phyloP scores from a whole-genome alignment of 805 yeast genomes.

The Wickerhamomyces kurtzmanii region DNA sequence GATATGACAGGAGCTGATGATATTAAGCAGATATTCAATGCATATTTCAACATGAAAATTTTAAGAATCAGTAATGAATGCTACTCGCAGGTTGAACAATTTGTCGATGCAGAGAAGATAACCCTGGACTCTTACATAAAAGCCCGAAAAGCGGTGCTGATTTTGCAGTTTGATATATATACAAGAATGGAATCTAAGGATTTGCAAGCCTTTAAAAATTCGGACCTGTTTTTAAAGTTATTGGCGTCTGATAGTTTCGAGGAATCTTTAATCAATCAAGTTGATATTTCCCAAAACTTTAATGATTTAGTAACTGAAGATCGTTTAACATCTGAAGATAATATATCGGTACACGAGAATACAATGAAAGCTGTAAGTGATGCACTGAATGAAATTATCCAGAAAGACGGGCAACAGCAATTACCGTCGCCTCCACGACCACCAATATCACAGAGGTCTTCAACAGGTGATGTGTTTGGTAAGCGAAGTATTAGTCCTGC shows the following conservation, averaged over 20 bases:
- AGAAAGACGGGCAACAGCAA: too few relatives aligned
- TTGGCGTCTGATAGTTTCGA: conserved; percentile 33
- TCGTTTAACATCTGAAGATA: neutral
- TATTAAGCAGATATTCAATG: conserved; percentile 35
- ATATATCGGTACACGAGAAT: too few relatives aligned
- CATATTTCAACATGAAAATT: conserved; percentile 25
- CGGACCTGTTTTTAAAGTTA: conserved; percentile 44
- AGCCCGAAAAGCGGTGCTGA: conserved; percentile 53
- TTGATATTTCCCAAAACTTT: conserved; percentile 13
- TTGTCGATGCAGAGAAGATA: conserved; percentile 16
- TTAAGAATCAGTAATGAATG: conserved; percentile 18
- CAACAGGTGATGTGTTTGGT: conserved; percentile 7
- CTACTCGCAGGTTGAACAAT: conserved; percentile 25
- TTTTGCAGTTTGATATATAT: conserved; percentile 45
- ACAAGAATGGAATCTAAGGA: conserved; percentile 40
- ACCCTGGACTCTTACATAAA: conserved; percentile 25
- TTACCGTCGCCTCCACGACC: neutral
- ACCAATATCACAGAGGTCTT: neutral
- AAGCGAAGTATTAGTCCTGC: too few relatives aligned
- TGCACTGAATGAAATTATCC: too few relatives aligned
- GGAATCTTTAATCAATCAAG: conserved; percentile 15
- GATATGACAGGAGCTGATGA: conserved; percentile 43
- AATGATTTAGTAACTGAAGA: conserved; percentile 11
- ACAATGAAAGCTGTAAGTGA: too few relatives aligned
- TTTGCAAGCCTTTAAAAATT: conserved; percentile 49